These are phyloP conservation scores for Trypethelium eluteriae DNA, from an alignment of 495 filamentous ascomycete genomes.

Conservation along the genomic window DNA sequence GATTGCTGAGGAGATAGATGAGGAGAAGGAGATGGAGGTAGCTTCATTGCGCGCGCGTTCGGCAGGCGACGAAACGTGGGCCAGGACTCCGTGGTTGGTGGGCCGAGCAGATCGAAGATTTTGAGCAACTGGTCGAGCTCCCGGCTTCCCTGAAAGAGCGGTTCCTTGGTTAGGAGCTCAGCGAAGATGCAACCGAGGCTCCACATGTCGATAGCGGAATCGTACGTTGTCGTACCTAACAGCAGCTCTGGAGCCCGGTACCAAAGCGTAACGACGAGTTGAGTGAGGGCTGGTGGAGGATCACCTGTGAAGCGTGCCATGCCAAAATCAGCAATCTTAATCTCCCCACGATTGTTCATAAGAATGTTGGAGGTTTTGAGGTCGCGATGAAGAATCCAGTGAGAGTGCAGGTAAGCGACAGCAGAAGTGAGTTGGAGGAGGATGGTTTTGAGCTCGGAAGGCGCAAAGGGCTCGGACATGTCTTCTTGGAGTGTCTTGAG, in stretches of 20 bases:
- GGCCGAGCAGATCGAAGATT: conserved; percentile 84
- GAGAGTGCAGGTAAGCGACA: conserved; percentile 73
- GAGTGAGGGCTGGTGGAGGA: conserved; percentile 69
- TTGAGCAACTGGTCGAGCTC: conserved; percentile 79
- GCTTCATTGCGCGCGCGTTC: conserved; percentile 76
- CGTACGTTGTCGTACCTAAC: conserved; percentile 72
- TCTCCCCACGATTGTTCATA: conserved; percentile 87
- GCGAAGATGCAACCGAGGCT: conserved; percentile 94
- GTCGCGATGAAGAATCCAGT: conserved; percentile 94
- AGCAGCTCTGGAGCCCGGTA: conserved; percentile 90
- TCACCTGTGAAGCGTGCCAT: conserved; percentile 89
- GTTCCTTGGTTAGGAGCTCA: conserved; percentile 76
- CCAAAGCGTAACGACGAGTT: conserved; percentile 95
- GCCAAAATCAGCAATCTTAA: conserved; percentile 96
- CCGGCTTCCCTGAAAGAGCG: conserved; percentile 83
- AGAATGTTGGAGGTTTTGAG: conserved; percentile 95
- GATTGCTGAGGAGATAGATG: conserved; percentile 15
- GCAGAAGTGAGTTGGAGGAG: conserved; percentile 75
- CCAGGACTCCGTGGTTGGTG: conserved; percentile 83
- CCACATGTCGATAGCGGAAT: conserved; percentile 81
- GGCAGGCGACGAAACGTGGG: conserved; percentile 80
- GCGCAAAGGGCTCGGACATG: conserved; percentile 88
- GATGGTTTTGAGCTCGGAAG: conserved; percentile 87
- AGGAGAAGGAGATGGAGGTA: conserved; percentile 45
- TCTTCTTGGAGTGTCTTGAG: conserved; percentile 88